Base-by-base conservation (phyloP, 1,284 basidiomycete genomes). In the Ustilago curta region DNA sequence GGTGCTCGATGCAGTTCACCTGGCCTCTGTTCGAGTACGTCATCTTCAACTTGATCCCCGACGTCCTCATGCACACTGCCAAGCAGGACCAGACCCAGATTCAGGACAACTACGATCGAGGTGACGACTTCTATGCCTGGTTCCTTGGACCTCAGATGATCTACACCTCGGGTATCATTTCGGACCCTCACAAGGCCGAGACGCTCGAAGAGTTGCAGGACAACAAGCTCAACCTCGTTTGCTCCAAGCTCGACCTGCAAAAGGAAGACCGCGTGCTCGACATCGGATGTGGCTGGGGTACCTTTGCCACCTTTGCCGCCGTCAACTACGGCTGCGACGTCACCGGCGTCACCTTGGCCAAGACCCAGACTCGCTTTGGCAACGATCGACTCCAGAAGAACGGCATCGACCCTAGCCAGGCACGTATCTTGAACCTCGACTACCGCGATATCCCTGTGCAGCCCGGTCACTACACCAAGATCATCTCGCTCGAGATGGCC, bases 201-300 rank as follows among this genome's bases (percentile, higher is more conserved):
- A 91, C 93, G 16, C 90, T 99, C 60, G 97, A 99, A 85, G 90
- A 96, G 83, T 90, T 99, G 40, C 97, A 99, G 88, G 96, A 99
- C 87, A 99, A 99, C 90, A 99, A 99, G 86, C 90, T 98, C 71
- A 91, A 91, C 40, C 87, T 97, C 70, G 95, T 99, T 39, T 98
- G 96, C 88, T 92, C 92, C 82, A 99, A 99, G 87, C 91, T 99
- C 73, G 89, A 92, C 84, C 89, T 99, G 61, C 88, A 97, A 83
- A 90, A 93, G 25, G 88, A 88, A 0, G 94, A 95, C 86, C 89
- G 90, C 72, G 88, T 98, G 37, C 90, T 99, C 62, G 93, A 95
- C 81, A 93, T 97, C 76, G 96, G 96, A 37, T 99, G 97, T 85
- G 97, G 97, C 53, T 99, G 96, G 97, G 97, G 96, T 32, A 98